Percentiles rank a stretch among this genome's conserved stretches.
Conservation (phyloP, 2,329 filamentous ascomycete species). For the Aspergillus quadrilineatus region DNA sequence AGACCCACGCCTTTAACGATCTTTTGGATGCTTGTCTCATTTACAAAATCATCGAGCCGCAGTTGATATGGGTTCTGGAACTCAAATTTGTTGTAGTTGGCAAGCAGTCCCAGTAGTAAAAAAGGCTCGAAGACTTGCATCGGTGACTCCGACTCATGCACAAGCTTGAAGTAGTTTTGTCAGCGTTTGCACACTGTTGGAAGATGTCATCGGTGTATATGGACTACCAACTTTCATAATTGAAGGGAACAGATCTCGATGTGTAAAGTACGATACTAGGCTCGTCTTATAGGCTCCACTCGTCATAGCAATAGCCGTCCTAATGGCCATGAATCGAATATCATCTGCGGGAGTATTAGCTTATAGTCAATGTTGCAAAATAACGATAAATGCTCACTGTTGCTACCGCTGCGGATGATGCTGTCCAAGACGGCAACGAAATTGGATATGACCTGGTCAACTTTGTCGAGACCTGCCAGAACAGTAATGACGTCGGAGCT, state of each 20-base stretch:
- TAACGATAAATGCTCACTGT: slow-evolving; percentile 53
- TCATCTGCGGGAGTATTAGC: slow-evolving; percentile 55
- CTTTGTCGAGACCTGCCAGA: slow-evolving; percentile 82
- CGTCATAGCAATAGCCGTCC: slow-evolving; percentile 77
- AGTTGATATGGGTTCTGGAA: slow-evolving; percentile 95
- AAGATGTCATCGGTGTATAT: background rate
- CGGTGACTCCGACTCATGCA: slow-evolving; percentile 72
- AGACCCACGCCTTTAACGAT: slow-evolving; percentile 74
- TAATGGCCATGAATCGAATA: slow-evolving; percentile 74
- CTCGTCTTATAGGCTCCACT: slow-evolving; percentile 96
- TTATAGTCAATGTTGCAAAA: background rate
- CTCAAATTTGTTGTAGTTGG: slow-evolving; percentile 99
- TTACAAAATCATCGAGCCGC: slow-evolving; percentile 91
- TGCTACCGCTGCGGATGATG: slow-evolving; percentile 75
- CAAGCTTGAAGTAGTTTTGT: slow-evolving; percentile 57
- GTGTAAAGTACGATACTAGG: slow-evolving; percentile 89
- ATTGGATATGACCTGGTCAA: slow-evolving; percentile 82
- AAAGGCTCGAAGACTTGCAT: slow-evolving; percentile 70
- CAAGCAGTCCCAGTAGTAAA: slow-evolving; percentile 77
- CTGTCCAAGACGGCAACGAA: slow-evolving; percentile 79
- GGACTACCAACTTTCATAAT: slow-evolving; percentile 74
- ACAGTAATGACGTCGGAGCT: slow-evolving; percentile 93
- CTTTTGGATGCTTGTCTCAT: slow-evolving; percentile 80
- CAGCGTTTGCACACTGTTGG: background rate
- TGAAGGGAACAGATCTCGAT: slow-evolving; percentile 88